Percentiles rank a stretch among this genome's conserved stretches.
phyloP scores from a whole-genome alignment of 108 stramenopile genomes.

The Cyclotella baltica region DNA sequence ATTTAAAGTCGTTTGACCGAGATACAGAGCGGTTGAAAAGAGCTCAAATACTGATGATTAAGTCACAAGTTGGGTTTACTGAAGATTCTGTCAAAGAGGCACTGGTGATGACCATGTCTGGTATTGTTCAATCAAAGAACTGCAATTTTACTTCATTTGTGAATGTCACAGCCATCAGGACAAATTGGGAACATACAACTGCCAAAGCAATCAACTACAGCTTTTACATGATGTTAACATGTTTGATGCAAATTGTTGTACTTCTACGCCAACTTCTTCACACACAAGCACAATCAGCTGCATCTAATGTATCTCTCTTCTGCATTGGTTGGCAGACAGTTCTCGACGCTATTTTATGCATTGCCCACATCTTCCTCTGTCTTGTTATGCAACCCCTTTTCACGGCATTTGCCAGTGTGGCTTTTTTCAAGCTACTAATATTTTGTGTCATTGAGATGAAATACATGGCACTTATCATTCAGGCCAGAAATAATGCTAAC shows the following conservation, averaged over 20 bases:
- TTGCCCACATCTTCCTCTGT: constrained; percentile 88
- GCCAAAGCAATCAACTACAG: constrained; percentile 92
- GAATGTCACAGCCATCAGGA: constrained; percentile 84
- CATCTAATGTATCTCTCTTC: constrained; percentile 82
- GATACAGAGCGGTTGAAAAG: constrained; percentile 32
- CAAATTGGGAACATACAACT: constrained; percentile 86
- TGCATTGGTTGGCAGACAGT: constrained; percentile 93
- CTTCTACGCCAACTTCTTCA: constrained; percentile 89
- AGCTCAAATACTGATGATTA: constrained; percentile 44
- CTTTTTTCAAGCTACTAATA: constrained; percentile 94
- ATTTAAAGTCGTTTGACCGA: constrained; percentile 11
- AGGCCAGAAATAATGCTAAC: constrained; percentile 75
- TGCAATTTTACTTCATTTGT: constrained; percentile 78
- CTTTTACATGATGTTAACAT: constrained; percentile 91
- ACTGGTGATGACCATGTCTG: constrained; percentile 69
- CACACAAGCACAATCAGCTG: constrained; percentile 83
- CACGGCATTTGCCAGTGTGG: constrained; percentile 90
- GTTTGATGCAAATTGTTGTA: constrained; percentile 87
- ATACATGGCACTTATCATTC: constrained; percentile 90
- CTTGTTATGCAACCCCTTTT: constrained; percentile 87
- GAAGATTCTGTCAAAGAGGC: constrained; percentile 66
- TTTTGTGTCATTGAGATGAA: constrained; percentile 97
- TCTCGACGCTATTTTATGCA: constrained; percentile 90
- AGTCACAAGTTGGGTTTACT: constrained; percentile 46
- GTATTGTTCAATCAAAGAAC: constrained; percentile 70